Evolutionary conservation across 2,329 filamentous ascomycete species (phyloP).

Genomic region (Paecilomyces sp.): DNA sequence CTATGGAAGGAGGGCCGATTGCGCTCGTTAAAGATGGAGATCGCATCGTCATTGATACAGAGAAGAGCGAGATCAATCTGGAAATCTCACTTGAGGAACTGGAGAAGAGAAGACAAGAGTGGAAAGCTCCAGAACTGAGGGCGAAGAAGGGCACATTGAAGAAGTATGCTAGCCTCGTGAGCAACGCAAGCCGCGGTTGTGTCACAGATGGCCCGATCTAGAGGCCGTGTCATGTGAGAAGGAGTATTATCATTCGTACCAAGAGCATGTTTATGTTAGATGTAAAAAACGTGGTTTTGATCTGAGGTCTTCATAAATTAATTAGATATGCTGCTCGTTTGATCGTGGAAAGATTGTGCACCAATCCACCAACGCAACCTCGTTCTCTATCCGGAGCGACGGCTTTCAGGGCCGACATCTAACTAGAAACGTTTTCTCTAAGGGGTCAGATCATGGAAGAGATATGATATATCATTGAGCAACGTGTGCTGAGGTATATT

Average conservation of each 20-base stretch:
- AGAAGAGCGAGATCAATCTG: neutral
- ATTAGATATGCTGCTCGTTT: too few relatives aligned
- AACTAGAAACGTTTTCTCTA: neutral
- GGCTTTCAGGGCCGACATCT: neutral
- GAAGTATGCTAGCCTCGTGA: constrained; percentile 60
- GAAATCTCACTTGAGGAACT: neutral
- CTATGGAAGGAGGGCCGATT: neutral
- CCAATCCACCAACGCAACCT: too few relatives aligned
- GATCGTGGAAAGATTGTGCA: too few relatives aligned
- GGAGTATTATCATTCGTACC: neutral
- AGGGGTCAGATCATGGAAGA: neutral
- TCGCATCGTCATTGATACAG: neutral
- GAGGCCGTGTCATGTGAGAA: neutral
- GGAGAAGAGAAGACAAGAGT: neutral
- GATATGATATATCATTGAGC: neutral
- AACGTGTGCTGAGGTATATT: neutral
- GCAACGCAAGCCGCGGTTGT: constrained; percentile 42
- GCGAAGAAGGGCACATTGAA: constrained; percentile 34
- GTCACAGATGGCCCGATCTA: neutral
- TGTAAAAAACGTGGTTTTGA: too few relatives aligned
- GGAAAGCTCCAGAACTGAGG: neutral
- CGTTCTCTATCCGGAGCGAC: too few relatives aligned
- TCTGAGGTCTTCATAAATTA: too few relatives aligned
- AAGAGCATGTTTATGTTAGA: too few relatives aligned
- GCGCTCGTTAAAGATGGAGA: neutral